phyloP scores from a whole-genome alignment of 176 grass and related monocot species.

The Aegilops speltoides region DNA sequence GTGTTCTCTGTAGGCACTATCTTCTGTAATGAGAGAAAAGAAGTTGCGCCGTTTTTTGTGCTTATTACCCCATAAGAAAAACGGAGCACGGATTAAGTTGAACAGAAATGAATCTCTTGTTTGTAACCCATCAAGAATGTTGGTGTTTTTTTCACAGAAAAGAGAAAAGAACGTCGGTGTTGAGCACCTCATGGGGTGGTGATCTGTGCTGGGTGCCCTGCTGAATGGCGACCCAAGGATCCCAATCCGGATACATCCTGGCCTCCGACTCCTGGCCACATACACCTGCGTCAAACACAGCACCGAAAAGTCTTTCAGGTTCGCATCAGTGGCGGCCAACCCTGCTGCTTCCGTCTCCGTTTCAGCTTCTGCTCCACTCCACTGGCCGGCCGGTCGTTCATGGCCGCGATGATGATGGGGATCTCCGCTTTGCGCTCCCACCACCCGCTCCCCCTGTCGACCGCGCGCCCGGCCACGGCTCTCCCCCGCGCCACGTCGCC shows the following conservation, averaged over 20 bases:
- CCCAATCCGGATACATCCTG: constrained; percentile 19
- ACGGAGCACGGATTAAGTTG: no score
- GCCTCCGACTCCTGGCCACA: not conserved
- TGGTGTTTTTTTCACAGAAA: no score
- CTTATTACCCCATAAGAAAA: not conserved
- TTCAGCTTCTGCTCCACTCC: not conserved
- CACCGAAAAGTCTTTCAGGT: not conserved
- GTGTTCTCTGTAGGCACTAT: not conserved
- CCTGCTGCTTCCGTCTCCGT: constrained; percentile 2
- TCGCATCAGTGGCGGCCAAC: not conserved
- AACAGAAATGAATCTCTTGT: no score
- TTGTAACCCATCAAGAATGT: no score
- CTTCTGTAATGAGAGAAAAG: not conserved
- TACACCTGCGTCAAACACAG: not conserved
- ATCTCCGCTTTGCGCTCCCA: not conserved
- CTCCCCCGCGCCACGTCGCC: constrained; percentile 21
- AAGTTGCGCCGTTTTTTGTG: not conserved
- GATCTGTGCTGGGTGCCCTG: not conserved
- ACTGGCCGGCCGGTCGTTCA: constrained; percentile 3
- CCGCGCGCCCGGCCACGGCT: not conserved
- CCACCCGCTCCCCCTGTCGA: not conserved
- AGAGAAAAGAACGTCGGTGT: not conserved
- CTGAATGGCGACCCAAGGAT: not conserved
- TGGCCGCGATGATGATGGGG: constrained; percentile 19
- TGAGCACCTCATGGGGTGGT: not conserved